Evolutionary conservation across 495 filamentous ascomycete species (phyloP), one percentile per base, ranked within the genome.

Genomic region (Aspergillus saccharolyticus): DNA sequence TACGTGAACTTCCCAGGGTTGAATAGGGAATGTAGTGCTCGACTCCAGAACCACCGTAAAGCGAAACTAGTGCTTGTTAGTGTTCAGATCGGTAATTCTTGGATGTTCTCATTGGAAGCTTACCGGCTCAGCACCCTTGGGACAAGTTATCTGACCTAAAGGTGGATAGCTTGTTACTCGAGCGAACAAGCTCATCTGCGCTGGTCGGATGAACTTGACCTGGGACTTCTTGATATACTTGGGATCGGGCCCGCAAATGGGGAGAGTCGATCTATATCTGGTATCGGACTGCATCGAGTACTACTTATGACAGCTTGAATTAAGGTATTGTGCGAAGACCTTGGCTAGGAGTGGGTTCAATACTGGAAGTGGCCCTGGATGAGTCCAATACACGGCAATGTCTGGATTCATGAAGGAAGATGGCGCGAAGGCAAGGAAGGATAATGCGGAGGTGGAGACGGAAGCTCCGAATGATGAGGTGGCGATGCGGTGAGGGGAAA

Each of bases 11-110:
- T 94, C 80, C 87, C 88, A 95, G 42, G 70, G 56, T 59, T 86
- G 79, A 7, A 80, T 64, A 1, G 76, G 75, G 30, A 82, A 77
- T 50, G 70, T 74, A 33, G 65, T 76, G 45, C 80, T 83, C 20
- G 84, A 81, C 57, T 91, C 88, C 25, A 96, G 73, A n/a, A 90
- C 70, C 16, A 89, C 88, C 16, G 81, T 84, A 58, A 94, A 87
- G 3, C 64, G 64, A 14, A 88, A 74, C 73, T 82, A 58, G 16
- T 49, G 18, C 6, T 0, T n/a, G 3, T 50, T 21, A 52, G 20
- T 52, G 8, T 15, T 18, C 28, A 18, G 20, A 5, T 60, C 17
- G 61, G 53, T 17, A 42, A 14, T 1, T 39, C n/a, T n/a, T n/a
- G n/a, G n/a, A 9, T 25, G 8, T 22, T n/a, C 15, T 12, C 12